Evolutionary conservation across 2,329 filamentous ascomycete species (phyloP), one percentile per base, ranked within the genome.

Genomic region (Tothia fuscella): DNA sequence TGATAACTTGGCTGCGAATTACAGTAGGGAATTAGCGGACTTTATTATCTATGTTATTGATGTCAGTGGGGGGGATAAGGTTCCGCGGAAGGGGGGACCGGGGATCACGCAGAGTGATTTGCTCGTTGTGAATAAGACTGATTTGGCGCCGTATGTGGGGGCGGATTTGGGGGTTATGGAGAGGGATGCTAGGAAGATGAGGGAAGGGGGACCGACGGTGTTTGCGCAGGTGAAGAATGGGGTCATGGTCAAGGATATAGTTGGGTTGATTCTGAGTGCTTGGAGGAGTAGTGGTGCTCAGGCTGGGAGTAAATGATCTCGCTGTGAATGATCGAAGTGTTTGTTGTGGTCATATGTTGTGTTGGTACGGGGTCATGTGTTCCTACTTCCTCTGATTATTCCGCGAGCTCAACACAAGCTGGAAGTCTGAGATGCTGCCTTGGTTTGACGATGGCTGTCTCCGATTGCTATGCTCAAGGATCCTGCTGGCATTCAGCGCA

Each of bases 11-110:
- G 91, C 91, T 0, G 91, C 91, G 3, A 98, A 98, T 68, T 98
- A 98, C 71, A 84, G 77, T 42, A 74, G 91, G 44, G 91, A 98
- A 64, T 70, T 98, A 50, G 91, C 91, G 2, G 91, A 98, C 62
- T 98, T 83, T 60, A 98, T 98, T 63, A 81, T 98, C 64, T 98
- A 98, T 60, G 91, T 98, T 22, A 96, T 98, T 53, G 91, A 98
- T 62, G 91, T 98, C 14, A 83, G 80, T 43, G 91, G 91, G 17
- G 91, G 91, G 10, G 91, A 98, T 63, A 98, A 98, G 73, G 81
- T 98, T 38, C 91, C 91, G 0, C 68, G 91, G 21, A 98, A 98
- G 67, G 91, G 91, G 21, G 91, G 91, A 0, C 91, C 91, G 0
- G 91, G 91, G 2, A 98, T 98, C 59, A 98, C 91, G 4, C 89